Evolutionary conservation across 257 asterid species (phyloP).

Genomic region (Coffea eugenioides): DNA sequence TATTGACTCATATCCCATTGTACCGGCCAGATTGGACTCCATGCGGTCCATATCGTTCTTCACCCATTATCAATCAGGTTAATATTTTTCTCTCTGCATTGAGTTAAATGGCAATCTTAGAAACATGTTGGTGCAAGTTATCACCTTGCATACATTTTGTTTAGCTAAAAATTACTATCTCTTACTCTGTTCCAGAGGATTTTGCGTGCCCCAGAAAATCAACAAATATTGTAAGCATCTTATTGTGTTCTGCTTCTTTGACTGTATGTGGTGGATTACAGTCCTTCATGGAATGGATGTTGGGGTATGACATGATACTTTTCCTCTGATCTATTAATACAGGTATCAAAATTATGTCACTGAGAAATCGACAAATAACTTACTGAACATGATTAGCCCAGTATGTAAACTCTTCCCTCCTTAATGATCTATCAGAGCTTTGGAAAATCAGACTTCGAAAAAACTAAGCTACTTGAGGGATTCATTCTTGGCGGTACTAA

Average conservation of each 20-base stretch:
- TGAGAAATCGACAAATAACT: conserved; percentile 40
- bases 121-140: background rate
- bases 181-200: conserved; percentile 55
- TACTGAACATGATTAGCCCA: conserved; percentile 70
- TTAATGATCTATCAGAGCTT: conserved; percentile 19
- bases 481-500: conserved; percentile 16
- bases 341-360: conserved; percentile 93
- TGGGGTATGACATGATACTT: conserved; percentile 15
- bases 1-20: conserved; percentile 90
- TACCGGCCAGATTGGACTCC: conserved; percentile 74
- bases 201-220: conserved; percentile 43
- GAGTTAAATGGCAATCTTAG: background rate
- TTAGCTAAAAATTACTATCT: conserved; percentile 11
- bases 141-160: conserved; percentile 1
- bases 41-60: conserved; percentile 81
- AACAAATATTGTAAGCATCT: conserved; percentile 61
- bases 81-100: background rate
- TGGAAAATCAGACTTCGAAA: background rate
- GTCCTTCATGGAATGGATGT: background rate
- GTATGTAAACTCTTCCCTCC: conserved; percentile 49
- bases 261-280: conserved; percentile 10
- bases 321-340: conserved; percentile 24
- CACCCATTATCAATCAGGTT: conserved; percentile 84
- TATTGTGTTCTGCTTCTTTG: conserved; percentile 14
- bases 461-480: background rate